A percentile compares a stretch with the other conserved stretches of the same genome.
Conservation (phyloP, 192 early-diverging fungal genomes). For the Coemansia sp. region DNA sequence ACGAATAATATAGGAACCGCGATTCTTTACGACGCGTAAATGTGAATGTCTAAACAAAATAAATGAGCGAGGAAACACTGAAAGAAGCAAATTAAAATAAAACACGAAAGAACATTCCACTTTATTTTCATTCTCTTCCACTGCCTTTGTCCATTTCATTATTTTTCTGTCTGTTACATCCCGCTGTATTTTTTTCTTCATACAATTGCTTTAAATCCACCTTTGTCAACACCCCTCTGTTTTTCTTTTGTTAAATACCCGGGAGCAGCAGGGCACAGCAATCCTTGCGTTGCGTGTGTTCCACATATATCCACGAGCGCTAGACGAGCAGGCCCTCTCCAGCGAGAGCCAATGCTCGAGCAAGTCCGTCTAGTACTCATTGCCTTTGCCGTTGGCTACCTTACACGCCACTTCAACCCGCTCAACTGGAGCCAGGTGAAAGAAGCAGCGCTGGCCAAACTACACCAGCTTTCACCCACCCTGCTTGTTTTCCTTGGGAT, state of each 20-base stretch:
- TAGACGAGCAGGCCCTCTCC: not conserved
- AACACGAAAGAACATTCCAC: no score
- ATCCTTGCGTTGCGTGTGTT: not conserved
- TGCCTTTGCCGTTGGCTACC: constrained; percentile 57
- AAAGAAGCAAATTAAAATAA: no score
- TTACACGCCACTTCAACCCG: constrained; percentile 57
- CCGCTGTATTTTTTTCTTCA: not conserved
- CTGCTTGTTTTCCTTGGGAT: constrained; percentile 34
- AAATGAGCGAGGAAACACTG: no score
- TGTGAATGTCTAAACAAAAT: not conserved
- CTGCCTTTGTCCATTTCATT: no score
- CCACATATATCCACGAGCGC: not conserved
- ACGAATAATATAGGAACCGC: not conserved
- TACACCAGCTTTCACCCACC: constrained; percentile 42
- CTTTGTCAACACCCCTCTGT: no score
- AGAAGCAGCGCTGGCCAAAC: constrained; percentile 33
- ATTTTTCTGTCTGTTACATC: not conserved
- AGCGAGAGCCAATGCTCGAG: constrained; percentile 43
- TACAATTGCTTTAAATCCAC: not conserved
- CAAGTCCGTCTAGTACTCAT: constrained; percentile 57
- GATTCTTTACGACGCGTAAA: not conserved
- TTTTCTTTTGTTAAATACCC: not conserved
- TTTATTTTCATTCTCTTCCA: no score
- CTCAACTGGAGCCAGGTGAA: constrained; percentile 56
- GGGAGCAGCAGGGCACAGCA: not conserved